A percentile compares a stretch with the other conserved stretches of the same genome.
phyloP scores from a whole-genome alignment of 2,329 filamentous ascomycete species.

The Thielaviopsis euricoi region DNA sequence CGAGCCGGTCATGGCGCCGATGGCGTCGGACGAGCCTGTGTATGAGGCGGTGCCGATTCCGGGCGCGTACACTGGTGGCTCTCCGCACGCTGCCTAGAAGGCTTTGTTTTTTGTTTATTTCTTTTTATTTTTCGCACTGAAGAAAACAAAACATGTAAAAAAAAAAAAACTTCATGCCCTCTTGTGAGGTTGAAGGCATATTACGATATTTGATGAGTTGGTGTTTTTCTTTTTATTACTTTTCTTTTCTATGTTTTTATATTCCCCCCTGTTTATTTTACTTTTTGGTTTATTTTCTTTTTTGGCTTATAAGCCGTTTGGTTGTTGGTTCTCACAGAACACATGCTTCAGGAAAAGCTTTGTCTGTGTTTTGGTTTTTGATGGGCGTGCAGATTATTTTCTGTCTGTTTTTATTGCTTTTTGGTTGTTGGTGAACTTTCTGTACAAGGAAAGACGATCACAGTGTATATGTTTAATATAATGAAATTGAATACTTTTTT shows the following conservation, averaged over 20 bases:
- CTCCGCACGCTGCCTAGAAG: slow-evolving; percentile 1
- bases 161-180: background rate
- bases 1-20: slow-evolving; percentile 26
- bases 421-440: background rate
- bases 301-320: background rate
- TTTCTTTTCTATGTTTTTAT: slow-evolving; percentile 1
- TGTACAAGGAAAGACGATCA: background rate
- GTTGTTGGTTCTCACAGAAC: background rate
- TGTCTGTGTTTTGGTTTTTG: too few species aligned
- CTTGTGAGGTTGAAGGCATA: background rate
- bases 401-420: background rate
- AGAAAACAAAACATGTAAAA: background rate
- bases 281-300: background rate
- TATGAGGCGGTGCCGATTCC: slow-evolving; percentile 84
- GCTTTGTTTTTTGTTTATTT: background rate
- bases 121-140: background rate
- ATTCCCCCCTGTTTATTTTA: background rate
- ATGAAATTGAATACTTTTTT: background rate
- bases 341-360: slow-evolving; percentile 1
- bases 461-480: slow-evolving; percentile 1
- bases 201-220: background rate
- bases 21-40: slow-evolving; percentile 63
- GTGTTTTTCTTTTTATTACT: background rate
- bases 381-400: too few species aligned
- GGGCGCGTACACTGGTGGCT: slow-evolving; percentile 48